Conservation (phyloP, 2,329 filamentous ascomycete species). For the Drechmeria coniospora region DNA sequence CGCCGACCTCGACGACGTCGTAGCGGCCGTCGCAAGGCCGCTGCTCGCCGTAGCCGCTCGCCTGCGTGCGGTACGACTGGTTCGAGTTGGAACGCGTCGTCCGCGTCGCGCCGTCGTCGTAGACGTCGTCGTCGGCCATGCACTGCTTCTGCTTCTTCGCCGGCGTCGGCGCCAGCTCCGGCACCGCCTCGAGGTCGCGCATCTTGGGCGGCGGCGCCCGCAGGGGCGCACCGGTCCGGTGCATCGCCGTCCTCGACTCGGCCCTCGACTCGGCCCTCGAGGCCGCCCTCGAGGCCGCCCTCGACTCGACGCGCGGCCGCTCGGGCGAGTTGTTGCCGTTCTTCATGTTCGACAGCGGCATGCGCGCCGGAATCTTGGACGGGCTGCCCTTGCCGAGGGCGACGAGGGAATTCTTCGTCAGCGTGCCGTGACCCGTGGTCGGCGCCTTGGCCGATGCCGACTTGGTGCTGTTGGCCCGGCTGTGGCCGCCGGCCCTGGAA, state of each 20-base stretch:
- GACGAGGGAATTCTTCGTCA: slow-evolving; percentile 17
- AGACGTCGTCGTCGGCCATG: slow-evolving; percentile 65
- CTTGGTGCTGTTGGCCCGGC: slow-evolving; percentile 14
- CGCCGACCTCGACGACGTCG: slow-evolving; percentile 5
- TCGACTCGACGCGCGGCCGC: slow-evolving; percentile 33
- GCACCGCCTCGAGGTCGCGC: slow-evolving; percentile 53
- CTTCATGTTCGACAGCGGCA: slow-evolving; percentile 52
- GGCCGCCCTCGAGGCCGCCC: no score
- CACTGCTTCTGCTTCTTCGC: slow-evolving; percentile 37
- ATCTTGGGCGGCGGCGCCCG: slow-evolving; percentile 78
- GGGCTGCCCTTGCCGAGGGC: slow-evolving; percentile 19
- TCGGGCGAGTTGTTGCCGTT: slow-evolving; percentile 72
- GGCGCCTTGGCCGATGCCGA: slow-evolving; percentile 38
- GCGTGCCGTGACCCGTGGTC: slow-evolving; percentile 21
- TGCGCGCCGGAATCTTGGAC: slow-evolving; percentile 50
- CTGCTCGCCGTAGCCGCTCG: slow-evolving; percentile 24
- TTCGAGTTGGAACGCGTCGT: slow-evolving; percentile 25
- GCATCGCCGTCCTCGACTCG: slow-evolving; percentile 26
- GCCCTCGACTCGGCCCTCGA: no score
- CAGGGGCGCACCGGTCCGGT: slow-evolving; percentile 39
- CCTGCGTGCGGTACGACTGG: slow-evolving; percentile 16
- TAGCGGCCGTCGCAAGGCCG: slow-evolving; percentile 19
- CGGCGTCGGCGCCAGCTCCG: slow-evolving; percentile 33
- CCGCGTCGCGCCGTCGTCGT: slow-evolving; percentile 44
- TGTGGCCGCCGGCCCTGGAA: slow-evolving; percentile 15